Conservation (phyloP, 805 yeast species). For the Cyberlindnera samutprakarnensis region DNA sequence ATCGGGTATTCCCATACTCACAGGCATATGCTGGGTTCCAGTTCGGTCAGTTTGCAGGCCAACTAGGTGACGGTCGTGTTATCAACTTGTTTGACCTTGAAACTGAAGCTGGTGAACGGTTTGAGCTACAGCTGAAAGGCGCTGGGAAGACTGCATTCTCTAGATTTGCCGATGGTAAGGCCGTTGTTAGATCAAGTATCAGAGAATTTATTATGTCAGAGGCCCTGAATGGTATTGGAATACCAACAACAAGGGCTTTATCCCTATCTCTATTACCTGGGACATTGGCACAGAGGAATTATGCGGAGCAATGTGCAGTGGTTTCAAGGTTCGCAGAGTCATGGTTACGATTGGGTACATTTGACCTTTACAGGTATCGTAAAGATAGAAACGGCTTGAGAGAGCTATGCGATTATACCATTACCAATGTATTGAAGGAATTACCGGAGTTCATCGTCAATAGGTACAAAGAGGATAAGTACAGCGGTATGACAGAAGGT, state of each 20-base stretch:
- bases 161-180: slow-evolving; percentile 95
- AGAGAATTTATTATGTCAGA: slow-evolving; percentile 86
- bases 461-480: slow-evolving; percentile 14
- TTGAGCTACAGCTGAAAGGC: slow-evolving; percentile 80
- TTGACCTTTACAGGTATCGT: slow-evolving; percentile 73
- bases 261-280: slow-evolving; percentile 66
- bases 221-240: slow-evolving; percentile 68
- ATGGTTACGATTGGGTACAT: slow-evolving; percentile 86
- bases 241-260: slow-evolving; percentile 82
- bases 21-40: slow-evolving; percentile 96
- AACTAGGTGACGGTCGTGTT: slow-evolving; percentile 93
- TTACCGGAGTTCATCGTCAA: slow-evolving; percentile 24
- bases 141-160: slow-evolving; percentile 89
- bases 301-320: slow-evolving; percentile 75
- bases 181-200: slow-evolving; percentile 80
- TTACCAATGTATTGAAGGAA: slow-evolving; percentile 48
- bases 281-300: slow-evolving; percentile 65
- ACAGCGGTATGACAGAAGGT: slow-evolving; percentile 19
- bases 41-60: slow-evolving; percentile 95
- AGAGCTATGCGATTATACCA: slow-evolving; percentile 62
- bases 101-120: slow-evolving; percentile 32
- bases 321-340: slow-evolving; percentile 76
- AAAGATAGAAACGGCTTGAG: slow-evolving; percentile 59
- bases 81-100: slow-evolving; percentile 68
- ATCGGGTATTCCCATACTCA: slow-evolving; percentile 66